Conservation (phyloP, 768 basidiomycete genomes). For the Suillus subluteus region DNA sequence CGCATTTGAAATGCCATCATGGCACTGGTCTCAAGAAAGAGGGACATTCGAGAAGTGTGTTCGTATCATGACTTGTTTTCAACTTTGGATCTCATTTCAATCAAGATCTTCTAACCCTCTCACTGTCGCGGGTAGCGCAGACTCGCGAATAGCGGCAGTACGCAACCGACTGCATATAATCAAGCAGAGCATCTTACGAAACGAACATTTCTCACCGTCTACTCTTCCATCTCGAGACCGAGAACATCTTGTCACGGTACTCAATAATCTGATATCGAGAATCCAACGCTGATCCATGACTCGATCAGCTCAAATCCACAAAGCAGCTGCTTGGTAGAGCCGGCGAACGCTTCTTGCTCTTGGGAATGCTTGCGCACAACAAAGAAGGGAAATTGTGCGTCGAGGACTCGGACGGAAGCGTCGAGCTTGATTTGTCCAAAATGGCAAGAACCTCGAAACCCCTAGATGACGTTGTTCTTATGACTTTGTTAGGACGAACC, state of each 20-base stretch:
- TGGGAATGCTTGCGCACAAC: conserved; percentile 89
- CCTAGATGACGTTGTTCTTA: conserved; percentile 9
- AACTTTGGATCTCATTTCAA: conserved; percentile 17
- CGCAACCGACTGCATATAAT: conserved; percentile 90
- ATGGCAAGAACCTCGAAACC: conserved; percentile 54
- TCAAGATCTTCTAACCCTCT: conserved; percentile 55
- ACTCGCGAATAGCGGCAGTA: conserved; percentile 77
- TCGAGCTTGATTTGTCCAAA: conserved; percentile 86
- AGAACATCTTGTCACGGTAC: conserved; percentile 84
- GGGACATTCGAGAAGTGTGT: conserved; percentile 87
- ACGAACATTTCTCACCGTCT: conserved; percentile 97
- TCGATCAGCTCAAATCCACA: conserved; percentile 82
- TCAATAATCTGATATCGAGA: conserved; percentile 7
- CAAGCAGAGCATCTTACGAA: conserved; percentile 89
- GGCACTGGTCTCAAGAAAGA: conserved; percentile 87
- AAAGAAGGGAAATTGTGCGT: conserved; percentile 91
- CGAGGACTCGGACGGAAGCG: conserved; percentile 91
- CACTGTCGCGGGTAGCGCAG: conserved; percentile 81
- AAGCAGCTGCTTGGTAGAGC: conserved; percentile 93
- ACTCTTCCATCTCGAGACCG: conserved; percentile 89
- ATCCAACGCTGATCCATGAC: conserved; percentile 8
- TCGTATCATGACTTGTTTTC: background rate
- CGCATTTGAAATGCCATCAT: conserved; percentile 94
- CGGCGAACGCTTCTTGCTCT: conserved; percentile 86
- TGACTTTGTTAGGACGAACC: conserved; percentile 67